phyloP scores from a whole-genome alignment of 106 monocot species.

The Phalaenopsis aphrodite region DNA sequence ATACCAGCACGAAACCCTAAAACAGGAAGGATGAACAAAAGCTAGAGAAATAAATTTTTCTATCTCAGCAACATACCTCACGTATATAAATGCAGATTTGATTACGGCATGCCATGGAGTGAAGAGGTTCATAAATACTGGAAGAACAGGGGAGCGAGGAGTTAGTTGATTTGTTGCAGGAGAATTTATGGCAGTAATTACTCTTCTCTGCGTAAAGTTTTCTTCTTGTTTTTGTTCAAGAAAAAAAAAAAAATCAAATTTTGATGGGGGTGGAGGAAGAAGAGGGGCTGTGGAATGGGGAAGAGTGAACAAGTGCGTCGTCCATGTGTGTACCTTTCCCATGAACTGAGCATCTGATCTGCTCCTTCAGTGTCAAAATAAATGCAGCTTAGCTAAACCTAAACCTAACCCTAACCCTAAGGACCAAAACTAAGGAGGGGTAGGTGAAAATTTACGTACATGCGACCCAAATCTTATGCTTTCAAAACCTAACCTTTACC shows the following conservation, averaged over 20 bases:
- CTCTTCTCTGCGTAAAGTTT: not conserved
- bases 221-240: not conserved
- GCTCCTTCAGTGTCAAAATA: no score
- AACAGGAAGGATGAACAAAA: not conserved
- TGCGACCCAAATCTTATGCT: no score
- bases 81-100: not conserved
- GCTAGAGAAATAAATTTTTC: not conserved
- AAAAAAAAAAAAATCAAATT: not conserved
- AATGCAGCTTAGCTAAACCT: no score
- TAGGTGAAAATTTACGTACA: no score
- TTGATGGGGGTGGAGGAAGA: not conserved
- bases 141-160: not conserved
- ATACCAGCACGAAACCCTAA: not conserved
- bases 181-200: conserved; percentile 1
- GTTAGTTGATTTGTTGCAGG: conserved; percentile 2
- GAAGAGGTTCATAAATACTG: not conserved
- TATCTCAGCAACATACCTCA: not conserved
- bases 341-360: no score
- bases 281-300: no score
- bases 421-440: no score
- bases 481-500: no score
- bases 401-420: no score
- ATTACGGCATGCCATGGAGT: not conserved
- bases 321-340: no score
- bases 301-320: no score